These are phyloP conservation scores for Mortierella sp. DNA, from an alignment of 371 early-diverging fungal species.

Conservation along the genomic window DNA sequence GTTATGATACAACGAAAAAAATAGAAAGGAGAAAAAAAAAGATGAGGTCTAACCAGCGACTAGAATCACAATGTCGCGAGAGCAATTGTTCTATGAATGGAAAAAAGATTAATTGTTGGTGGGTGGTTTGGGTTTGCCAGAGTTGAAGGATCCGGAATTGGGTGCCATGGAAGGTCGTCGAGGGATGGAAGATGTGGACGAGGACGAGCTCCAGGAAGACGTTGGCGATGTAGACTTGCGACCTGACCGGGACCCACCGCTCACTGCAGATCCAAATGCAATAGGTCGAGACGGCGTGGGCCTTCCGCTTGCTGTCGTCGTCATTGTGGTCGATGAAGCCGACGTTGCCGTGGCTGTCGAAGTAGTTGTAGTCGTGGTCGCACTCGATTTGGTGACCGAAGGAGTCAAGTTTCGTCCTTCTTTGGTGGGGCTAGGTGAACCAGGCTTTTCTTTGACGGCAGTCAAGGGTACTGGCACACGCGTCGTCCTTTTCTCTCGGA, in stretches of 20 bases:
- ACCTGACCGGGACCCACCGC: slow-evolving; percentile 7
- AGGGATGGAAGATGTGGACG: slow-evolving; percentile 8
- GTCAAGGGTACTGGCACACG: not conserved
- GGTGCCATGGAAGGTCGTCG: slow-evolving; percentile 6
- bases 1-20: slow-evolving; percentile 3
- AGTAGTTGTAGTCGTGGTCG: not conserved
- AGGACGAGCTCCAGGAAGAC: slow-evolving; percentile 20
- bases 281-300: slow-evolving; percentile 19
- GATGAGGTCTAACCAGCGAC: not conserved
- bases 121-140: not conserved
- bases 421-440: not conserved
- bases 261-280: slow-evolving; percentile 14
- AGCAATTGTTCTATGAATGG: not conserved
- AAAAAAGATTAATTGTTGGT: not conserved
- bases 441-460: not conserved
- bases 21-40: not conserved
- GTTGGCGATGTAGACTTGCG: slow-evolving; percentile 24
- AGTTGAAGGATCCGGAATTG: not conserved
- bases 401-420: not conserved
- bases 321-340: not conserved
- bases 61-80: not conserved
- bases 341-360: slow-evolving; percentile 9
- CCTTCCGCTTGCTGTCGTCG: not conserved
- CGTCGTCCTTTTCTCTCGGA: slow-evolving; percentile 13
- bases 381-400: not conserved